A percentile compares a stretch with the other conserved stretches of the same genome.
phyloP scores from a whole-genome alignment of 768 basidiomycete species.

The Russula earlei region DNA sequence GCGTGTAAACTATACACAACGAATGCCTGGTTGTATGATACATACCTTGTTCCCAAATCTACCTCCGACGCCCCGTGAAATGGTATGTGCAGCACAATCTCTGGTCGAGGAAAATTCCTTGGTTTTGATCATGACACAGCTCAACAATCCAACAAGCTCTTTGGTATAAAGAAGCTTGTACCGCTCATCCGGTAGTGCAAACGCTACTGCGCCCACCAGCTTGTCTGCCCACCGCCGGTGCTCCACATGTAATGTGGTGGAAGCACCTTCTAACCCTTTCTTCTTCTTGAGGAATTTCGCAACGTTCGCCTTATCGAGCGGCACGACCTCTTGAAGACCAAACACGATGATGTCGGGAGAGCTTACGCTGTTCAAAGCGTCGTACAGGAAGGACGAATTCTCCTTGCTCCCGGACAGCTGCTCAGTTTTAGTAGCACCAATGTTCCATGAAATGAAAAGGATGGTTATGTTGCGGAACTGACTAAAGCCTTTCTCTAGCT shows the following conservation, averaged over 20 bases:
- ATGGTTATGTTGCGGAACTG: slow-evolving; percentile 67
- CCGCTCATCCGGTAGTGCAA: slow-evolving; percentile 58
- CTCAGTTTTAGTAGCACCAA: slow-evolving; percentile 80
- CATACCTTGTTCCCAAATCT: slow-evolving; percentile 91
- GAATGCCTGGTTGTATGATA: not conserved
- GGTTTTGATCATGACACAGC: slow-evolving; percentile 64
- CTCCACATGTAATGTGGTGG: slow-evolving; percentile 76
- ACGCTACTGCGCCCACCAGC: slow-evolving; percentile 59
- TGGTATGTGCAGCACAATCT: slow-evolving; percentile 64
- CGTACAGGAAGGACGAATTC: slow-evolving; percentile 76
- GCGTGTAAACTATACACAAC: not conserved
- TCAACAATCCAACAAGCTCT: slow-evolving; percentile 84
- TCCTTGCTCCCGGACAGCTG: slow-evolving; percentile 51
- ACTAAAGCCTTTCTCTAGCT: slow-evolving; percentile 69
- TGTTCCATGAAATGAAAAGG: slow-evolving; percentile 87
- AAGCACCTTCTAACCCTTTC: slow-evolving; percentile 52
- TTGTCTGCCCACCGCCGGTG: slow-evolving; percentile 89
- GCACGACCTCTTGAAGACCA: slow-evolving; percentile 94
- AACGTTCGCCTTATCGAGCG: slow-evolving; percentile 91
- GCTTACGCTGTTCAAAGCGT: slow-evolving; percentile 62
- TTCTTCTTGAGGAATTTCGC: slow-evolving; percentile 77
- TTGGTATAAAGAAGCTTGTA: slow-evolving; percentile 81
- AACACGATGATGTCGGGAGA: slow-evolving; percentile 85
- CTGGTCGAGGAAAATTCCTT: slow-evolving; percentile 49
- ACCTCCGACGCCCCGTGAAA: slow-evolving; percentile 90